These are phyloP conservation scores for Anacardium occidentale DNA, from an alignment of 345 rosid genomes.

Conservation along the genomic window DNA sequence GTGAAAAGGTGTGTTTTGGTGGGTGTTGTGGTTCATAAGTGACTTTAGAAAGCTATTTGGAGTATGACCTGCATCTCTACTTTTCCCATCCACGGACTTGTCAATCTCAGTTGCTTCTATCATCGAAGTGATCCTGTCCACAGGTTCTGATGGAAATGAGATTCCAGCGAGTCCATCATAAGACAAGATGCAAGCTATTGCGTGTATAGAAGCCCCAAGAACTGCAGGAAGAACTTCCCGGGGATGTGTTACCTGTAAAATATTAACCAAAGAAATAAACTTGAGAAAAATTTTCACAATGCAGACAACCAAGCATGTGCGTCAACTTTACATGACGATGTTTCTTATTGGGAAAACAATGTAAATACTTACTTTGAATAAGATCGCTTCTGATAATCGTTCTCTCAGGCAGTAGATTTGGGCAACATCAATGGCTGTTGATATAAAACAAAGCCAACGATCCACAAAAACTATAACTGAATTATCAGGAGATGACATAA, in stretches of 20 bases:
- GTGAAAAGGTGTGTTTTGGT: background rate
- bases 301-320: background rate
- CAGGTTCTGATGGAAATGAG: slow-evolving; percentile 35
- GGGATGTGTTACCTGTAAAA: slow-evolving; percentile 65
- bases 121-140: slow-evolving; percentile 43
- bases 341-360: background rate
- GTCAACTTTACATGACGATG: background rate
- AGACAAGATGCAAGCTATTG: slow-evolving; percentile 58
- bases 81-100: slow-evolving; percentile 19
- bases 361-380: slow-evolving; percentile 56
- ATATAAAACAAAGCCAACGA: slow-evolving; percentile 71
- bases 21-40: slow-evolving; percentile 5
- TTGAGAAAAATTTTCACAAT: background rate
- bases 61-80: slow-evolving; percentile 5
- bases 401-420: slow-evolving; percentile 90
- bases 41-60: slow-evolving; percentile 29
- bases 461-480: slow-evolving; percentile 64
- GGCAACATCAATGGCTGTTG: slow-evolving; percentile 81
- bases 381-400: slow-evolving; percentile 62
- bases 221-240: slow-evolving; percentile 53
- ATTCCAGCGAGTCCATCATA: slow-evolving; percentile 60
- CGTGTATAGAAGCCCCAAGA: slow-evolving; percentile 62
- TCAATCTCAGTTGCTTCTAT: slow-evolving; percentile 41
- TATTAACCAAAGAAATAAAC: slow-evolving; percentile 5
- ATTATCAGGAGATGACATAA: slow-evolving; percentile 79